Percentiles rank a stretch among this genome's conserved stretches.
These are phyloP conservation scores for Juglanconis oblonga DNA, from an alignment of 2,329 filamentous ascomycete genomes.

Conservation along the genomic window DNA sequence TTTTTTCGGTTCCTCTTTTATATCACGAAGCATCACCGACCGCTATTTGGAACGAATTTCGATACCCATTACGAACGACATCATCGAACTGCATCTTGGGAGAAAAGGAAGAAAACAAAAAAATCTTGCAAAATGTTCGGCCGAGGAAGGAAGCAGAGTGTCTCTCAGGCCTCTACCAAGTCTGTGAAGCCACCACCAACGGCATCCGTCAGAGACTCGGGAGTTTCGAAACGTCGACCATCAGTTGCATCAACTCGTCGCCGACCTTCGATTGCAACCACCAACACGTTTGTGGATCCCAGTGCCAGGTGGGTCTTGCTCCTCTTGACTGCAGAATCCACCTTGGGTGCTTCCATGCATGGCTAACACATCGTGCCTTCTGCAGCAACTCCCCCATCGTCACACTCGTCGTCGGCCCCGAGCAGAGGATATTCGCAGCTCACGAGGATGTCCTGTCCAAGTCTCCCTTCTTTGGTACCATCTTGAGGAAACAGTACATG, in stretches of 20 bases:
- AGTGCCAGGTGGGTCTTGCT: slow-evolving; percentile 34
- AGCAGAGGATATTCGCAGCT: slow-evolving; percentile 84
- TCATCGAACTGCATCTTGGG: neutral
- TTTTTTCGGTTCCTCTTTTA: slow-evolving; percentile 15
- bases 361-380: neutral
- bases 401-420: slow-evolving; percentile 73
- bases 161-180: slow-evolving; percentile 32
- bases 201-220: slow-evolving; percentile 49
- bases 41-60: slow-evolving; percentile 5
- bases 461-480: slow-evolving; percentile 74
- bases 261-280: slow-evolving; percentile 45
- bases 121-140: slow-evolving; percentile 13
- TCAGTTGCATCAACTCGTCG: slow-evolving; percentile 40
- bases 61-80: slow-evolving; percentile 3
- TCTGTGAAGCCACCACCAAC: slow-evolving; percentile 49
- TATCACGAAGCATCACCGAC: slow-evolving; percentile 12
- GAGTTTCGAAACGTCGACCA: slow-evolving; percentile 53
- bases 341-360: neutral
- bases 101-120: neutral
- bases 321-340: slow-evolving; percentile 39
- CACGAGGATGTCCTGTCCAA: slow-evolving; percentile 80
- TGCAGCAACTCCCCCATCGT: slow-evolving; percentile 67
- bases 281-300: slow-evolving; percentile 32
- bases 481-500: slow-evolving; percentile 63
- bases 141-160: slow-evolving; percentile 18